A percentile compares a stretch with the other conserved stretches of the same genome.
phyloP scores from a whole-genome alignment of 352 stramenopile species.

The Globisporangium cystogenes region DNA sequence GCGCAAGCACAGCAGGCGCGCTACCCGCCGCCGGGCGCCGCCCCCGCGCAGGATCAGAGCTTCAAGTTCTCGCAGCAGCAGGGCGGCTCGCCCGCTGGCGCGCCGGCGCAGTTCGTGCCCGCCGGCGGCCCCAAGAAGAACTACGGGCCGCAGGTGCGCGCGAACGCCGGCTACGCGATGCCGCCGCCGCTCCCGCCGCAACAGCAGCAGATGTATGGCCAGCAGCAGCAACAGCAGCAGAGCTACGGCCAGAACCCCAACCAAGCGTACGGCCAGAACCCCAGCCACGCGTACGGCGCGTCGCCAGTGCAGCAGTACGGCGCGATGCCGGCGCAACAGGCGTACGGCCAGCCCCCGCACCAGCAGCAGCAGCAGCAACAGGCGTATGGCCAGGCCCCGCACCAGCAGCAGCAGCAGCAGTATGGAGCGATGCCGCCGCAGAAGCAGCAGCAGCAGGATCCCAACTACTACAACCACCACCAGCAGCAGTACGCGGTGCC shows the following conservation, averaged over 20 bases:
- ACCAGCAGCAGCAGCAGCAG: slow-evolving; percentile 10
- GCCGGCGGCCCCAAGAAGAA: slow-evolving; percentile 17
- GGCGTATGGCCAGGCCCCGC: slow-evolving; percentile 11
- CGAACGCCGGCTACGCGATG: slow-evolving; percentile 26
- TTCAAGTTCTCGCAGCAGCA: slow-evolving; percentile 30
- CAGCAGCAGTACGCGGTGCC: neutral
- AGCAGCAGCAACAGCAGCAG: slow-evolving; percentile 13
- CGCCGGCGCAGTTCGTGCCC: slow-evolving; percentile 8
- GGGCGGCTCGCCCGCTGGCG: slow-evolving; percentile 10
- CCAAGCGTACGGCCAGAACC: slow-evolving; percentile 4
- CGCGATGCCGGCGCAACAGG: too few relatives aligned
- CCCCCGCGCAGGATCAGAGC: slow-evolving; percentile 11
- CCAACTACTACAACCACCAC: slow-evolving; percentile 8
- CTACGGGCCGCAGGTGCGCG: slow-evolving; percentile 31
- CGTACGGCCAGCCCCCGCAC: slow-evolving; percentile 15
- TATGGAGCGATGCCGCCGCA: neutral
- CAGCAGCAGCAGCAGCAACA: slow-evolving; percentile 19
- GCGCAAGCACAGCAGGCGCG: slow-evolving; percentile 40
- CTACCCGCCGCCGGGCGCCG: slow-evolving; percentile 13
- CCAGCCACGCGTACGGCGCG: too few relatives aligned
- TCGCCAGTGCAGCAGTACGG: too few relatives aligned
- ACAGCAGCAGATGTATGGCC: slow-evolving; percentile 7
- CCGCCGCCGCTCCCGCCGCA: slow-evolving; percentile 11
- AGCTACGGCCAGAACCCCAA: slow-evolving; percentile 9
- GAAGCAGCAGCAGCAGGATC: slow-evolving; percentile 11